A percentile compares a stretch with the other conserved stretches of the same genome.
These are phyloP conservation scores for Aspergillus campestris DNA, from an alignment of 495 filamentous ascomycete species.

Conservation along the genomic window DNA sequence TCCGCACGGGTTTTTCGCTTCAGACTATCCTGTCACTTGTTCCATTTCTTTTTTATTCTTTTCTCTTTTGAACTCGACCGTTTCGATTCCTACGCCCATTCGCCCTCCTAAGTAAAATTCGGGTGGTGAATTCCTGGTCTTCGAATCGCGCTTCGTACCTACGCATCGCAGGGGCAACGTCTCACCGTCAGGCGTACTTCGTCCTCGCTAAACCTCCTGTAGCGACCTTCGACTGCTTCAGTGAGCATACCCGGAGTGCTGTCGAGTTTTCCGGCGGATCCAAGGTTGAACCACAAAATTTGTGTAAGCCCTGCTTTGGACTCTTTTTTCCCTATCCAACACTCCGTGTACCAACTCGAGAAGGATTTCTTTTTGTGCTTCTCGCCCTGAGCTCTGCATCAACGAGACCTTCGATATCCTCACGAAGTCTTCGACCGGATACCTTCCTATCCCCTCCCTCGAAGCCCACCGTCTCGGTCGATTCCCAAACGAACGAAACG, in stretches of 20 bases:
- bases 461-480: neutral
- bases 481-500: neutral
- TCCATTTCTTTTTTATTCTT: constrained; percentile 1
- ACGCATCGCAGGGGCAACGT: constrained; percentile 14
- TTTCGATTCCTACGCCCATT: neutral
- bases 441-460: neutral
- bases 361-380: neutral
- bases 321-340: constrained; percentile 1
- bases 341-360: neutral
- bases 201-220: constrained; percentile 6
- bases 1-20: constrained; percentile 17
- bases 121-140: neutral
- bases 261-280: constrained; percentile 10
- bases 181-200: constrained; percentile 2
- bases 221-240: constrained; percentile 1
- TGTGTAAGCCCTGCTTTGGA: constrained; percentile 4
- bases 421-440: neutral
- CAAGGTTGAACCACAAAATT: constrained; percentile 5
- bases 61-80: constrained; percentile 1
- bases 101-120: neutral
- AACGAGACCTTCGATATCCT: neutral
- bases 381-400: neutral
- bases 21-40: constrained; percentile 7
- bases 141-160: constrained; percentile 16
- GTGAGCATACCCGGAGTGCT: constrained; percentile 2